Evolutionary conservation across 1,284 basidiomycete genomes (phyloP).

Genomic region (Somion occarium): DNA sequence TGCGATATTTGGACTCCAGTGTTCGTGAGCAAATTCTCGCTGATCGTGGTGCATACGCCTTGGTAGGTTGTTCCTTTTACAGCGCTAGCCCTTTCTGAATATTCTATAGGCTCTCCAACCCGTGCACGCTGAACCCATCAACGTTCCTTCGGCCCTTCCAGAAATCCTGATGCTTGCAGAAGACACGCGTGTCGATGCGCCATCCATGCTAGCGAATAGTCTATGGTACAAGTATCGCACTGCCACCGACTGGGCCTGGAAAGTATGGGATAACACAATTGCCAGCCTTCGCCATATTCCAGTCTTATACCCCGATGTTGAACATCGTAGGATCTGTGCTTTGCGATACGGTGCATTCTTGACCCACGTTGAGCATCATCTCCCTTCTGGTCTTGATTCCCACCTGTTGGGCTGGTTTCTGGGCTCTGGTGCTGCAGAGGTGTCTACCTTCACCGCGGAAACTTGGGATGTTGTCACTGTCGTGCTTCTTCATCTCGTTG

Average conservation of each 20-base stretch:
- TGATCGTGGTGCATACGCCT: slow-evolving; percentile 55
- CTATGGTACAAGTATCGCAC: slow-evolving; percentile 77
- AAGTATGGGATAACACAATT: slow-evolving; percentile 76
- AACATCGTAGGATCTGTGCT: slow-evolving; percentile 45
- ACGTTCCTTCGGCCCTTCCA: slow-evolving; percentile 56
- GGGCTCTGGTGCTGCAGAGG: slow-evolving; percentile 56
- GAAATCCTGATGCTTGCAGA: slow-evolving; percentile 63
- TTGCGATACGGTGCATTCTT: slow-evolving; percentile 65
- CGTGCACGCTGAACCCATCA: slow-evolving; percentile 38
- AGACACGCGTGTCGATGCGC: slow-evolving; percentile 51
- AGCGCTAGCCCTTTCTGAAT: background rate
- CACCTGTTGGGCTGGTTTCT: slow-evolving; percentile 66
- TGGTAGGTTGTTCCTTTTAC: slow-evolving; percentile 37
- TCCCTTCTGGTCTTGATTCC: slow-evolving; percentile 63
- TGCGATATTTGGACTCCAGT: slow-evolving; percentile 44
- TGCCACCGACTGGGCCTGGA: slow-evolving; percentile 67
- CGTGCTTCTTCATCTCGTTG: slow-evolving; percentile 60
- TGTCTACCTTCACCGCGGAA: slow-evolving; percentile 50
- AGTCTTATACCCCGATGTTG: slow-evolving; percentile 41
- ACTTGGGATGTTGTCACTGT: slow-evolving; percentile 62
- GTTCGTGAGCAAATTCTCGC: slow-evolving; percentile 54
- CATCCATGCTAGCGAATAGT: slow-evolving; percentile 64
- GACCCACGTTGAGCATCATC: slow-evolving; percentile 67
- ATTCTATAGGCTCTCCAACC: slow-evolving; percentile 39
- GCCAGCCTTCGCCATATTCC: slow-evolving; percentile 65